Base-by-base conservation (phyloP, 1,139 yeast species). In the Debaryomyces fabryi region DNA sequence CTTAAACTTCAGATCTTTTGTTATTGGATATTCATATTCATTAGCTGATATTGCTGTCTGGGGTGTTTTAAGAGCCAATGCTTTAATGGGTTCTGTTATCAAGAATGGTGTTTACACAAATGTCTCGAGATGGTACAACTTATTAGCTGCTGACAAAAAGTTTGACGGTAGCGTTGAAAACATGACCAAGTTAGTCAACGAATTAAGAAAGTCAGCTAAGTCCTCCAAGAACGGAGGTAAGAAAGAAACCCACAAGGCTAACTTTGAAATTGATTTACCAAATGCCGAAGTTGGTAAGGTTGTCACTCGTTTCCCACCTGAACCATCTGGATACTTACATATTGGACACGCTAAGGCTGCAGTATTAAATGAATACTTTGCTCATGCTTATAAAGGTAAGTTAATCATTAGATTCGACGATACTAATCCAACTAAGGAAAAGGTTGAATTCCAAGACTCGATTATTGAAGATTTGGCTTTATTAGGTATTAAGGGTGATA, bases 301-400 rank as follows among this genome's bases (percentile, higher is more conserved):
- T 46, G 96, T 90, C 46, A 90, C 97, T 44, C 86, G 97, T 73
- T 90, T 90, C 83, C 97, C 97, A 57, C 91, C 91, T 50, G 83
- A 78, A 60, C 83, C 83, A 44, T 86, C 93, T 74, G 97, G 97
- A 76, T 90, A 88, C 71, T 78, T 90, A 68, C 78, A 90, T 86
- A 68, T 69, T 71, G 97, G 97, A 56, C 97, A 90, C 65, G 96
- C 96, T 53, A 90, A 90, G 72, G 97, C 97, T 48, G 96, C 96
- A 47, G 76, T 90, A 51, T 78, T 90, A 64, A 90, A 90, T 76
- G 90, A 90, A 71, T 89, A 88, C 73, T 90, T 89, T 73, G 97
- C 97, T 45, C 84, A 88, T 58, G 84, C 81, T 61, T 89, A 89
- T 78, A 85, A 90, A 63, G 97, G 97, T 67, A 89, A 89, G 71